Evolutionary conservation across 2,329 filamentous ascomycete genomes (phyloP).

Genomic region (Xylariaceae sp.): DNA sequence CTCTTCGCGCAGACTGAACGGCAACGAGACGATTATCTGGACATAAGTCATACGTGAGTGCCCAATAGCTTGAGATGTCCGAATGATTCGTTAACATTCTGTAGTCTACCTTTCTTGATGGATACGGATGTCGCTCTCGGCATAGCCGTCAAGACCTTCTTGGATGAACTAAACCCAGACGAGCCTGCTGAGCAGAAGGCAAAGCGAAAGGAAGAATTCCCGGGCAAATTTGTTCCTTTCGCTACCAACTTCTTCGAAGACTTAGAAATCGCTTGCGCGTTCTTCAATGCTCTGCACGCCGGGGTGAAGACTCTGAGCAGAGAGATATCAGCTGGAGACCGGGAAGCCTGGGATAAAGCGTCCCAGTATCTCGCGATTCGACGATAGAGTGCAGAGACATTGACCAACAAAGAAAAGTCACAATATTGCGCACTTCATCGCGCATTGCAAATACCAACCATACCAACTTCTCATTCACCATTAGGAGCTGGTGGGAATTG

Average conservation of each 20-base stretch:
- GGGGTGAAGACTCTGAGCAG: conserved; percentile 51
- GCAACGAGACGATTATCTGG: conserved; percentile 55
- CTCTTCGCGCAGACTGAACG: conserved; percentile 75
- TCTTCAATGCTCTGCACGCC: conserved; percentile 53
- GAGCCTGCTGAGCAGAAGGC: conserved; percentile 47
- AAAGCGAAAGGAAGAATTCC: conserved; percentile 45
- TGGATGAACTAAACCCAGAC: conserved; percentile 63
- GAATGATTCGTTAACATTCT: conserved; percentile 9
- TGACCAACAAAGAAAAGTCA: no score
- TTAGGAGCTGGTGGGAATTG: no score
- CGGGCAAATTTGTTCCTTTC: conserved; percentile 51
- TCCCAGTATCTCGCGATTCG: conserved; percentile 45
- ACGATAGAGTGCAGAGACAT: conserved; percentile 5
- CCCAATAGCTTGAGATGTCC: not conserved
- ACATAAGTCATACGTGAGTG: conserved; percentile 66
- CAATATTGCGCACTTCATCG: no score
- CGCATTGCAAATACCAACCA: no score
- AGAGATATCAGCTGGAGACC: conserved; percentile 43
- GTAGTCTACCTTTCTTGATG: conserved; percentile 60
- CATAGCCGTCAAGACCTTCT: conserved; percentile 75
- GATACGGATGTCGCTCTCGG: conserved; percentile 73
- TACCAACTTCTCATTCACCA: no score
- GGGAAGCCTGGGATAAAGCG: conserved; percentile 51
- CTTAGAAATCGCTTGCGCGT: conserved; percentile 51
- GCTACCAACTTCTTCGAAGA: conserved; percentile 57